phyloP scores from a whole-genome alignment of 1,284 basidiomycete genomes.

The Schizophyllum amplum region DNA sequence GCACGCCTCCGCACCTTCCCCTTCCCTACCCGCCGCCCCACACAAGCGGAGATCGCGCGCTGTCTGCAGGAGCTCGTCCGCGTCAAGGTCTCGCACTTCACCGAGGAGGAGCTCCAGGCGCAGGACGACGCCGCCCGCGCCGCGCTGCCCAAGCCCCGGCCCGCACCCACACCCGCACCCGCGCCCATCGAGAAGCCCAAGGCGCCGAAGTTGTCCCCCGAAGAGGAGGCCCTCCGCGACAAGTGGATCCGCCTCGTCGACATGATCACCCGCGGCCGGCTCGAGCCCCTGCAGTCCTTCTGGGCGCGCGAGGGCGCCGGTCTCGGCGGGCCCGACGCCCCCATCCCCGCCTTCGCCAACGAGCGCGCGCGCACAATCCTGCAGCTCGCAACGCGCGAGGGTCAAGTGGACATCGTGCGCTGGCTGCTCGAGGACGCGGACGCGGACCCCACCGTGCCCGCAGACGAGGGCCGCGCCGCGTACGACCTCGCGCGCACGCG shows the following conservation, averaged over 20 bases:
- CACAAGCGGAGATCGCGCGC: constrained; percentile 83
- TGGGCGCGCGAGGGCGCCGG: constrained; percentile 66
- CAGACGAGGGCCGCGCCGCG: constrained; percentile 46
- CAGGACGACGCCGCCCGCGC: constrained; percentile 85
- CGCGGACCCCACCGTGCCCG: constrained; percentile 74
- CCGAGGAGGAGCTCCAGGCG: constrained; percentile 75
- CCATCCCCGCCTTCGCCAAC: constrained; percentile 57
- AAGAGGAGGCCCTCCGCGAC: constrained; percentile 70
- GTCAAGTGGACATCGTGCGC: constrained; percentile 68
- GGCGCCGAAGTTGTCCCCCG: constrained; percentile 58
- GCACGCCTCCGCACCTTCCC: constrained; percentile 82
- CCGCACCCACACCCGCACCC: constrained; percentile 27
- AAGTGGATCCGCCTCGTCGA: constrained; percentile 79
- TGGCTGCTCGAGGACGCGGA: constrained; percentile 79
- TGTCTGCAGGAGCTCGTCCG: constrained; percentile 85
- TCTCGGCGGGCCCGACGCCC: constrained; percentile 52
- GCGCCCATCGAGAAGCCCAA: constrained; percentile 37
- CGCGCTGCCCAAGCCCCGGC: constrained; percentile 74
- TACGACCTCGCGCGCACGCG: constrained; percentile 76
- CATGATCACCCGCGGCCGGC: constrained; percentile 80
- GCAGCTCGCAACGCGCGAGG: constrained; percentile 68
- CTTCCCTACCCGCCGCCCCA: constrained; percentile 90
- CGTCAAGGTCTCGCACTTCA: constrained; percentile 81
- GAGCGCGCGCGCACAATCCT: constrained; percentile 61
- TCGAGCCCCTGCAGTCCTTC: constrained; percentile 77